Conservation (phyloP, 1,139 yeast genomes). For the Scheffersomyces illinoinensis region DNA sequence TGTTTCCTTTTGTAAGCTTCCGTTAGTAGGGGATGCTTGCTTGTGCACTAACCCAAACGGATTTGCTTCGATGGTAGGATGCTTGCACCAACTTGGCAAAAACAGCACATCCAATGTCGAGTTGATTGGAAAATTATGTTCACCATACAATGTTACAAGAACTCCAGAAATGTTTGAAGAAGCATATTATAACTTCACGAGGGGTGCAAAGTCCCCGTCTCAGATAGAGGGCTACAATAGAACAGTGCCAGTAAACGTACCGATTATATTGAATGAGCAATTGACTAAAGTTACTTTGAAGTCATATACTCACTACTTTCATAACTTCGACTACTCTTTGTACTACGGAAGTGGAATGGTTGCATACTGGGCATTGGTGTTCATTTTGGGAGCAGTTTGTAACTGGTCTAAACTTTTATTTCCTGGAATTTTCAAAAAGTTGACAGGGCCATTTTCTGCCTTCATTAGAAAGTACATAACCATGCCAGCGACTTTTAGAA, state of each 20-base stretch:
- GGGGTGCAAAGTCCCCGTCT: constrained; percentile 16
- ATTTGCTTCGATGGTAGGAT: constrained; percentile 15
- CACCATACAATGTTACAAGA: constrained; percentile 9
- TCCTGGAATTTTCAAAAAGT: constrained; percentile 23
- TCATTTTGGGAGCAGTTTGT: neutral
- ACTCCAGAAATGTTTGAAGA: constrained; percentile 16
- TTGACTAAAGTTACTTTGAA: constrained; percentile 13
- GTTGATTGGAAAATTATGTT: constrained; percentile 10
- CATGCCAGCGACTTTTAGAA: constrained; percentile 45
- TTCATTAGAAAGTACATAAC: constrained; percentile 31
- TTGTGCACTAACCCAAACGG: constrained; percentile 13
- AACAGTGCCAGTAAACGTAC: constrained; percentile 19
- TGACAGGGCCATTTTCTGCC: constrained; percentile 25
- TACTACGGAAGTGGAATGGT: constrained; percentile 45
- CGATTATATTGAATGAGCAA: constrained; percentile 20
- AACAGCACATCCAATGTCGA: neutral
- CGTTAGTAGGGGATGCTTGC: constrained; percentile 2
- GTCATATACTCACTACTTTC: constrained; percentile 29
- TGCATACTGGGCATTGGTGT: neutral
- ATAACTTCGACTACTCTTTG: constrained; percentile 38
- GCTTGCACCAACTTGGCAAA: constrained; percentile 5
- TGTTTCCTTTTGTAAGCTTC: no score
- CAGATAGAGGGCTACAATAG: constrained; percentile 25
- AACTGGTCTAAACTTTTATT: constrained; percentile 22
- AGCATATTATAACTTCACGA: constrained; percentile 17